Percentiles rank a stretch among this genome's conserved stretches.
Conservation (phyloP, 768 basidiomycete genomes). For the Mycena alexandri region DNA sequence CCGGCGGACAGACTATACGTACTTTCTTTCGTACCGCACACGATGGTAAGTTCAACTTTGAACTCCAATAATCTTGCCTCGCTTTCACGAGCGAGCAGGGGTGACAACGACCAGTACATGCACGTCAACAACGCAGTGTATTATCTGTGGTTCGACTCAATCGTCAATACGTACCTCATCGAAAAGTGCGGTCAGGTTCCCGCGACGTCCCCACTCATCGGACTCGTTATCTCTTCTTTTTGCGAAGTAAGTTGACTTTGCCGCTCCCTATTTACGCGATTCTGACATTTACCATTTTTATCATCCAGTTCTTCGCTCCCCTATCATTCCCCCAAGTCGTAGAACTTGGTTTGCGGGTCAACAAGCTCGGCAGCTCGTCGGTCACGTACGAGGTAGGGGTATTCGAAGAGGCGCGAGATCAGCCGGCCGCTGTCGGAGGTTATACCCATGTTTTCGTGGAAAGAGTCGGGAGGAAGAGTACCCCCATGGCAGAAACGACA, state of each 20-base stretch:
- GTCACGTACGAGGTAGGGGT: constrained; percentile 86
- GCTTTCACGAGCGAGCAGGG: constrained; percentile 59
- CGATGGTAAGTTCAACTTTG: constrained; percentile 26
- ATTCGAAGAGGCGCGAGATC: constrained; percentile 63
- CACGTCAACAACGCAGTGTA: constrained; percentile 88
- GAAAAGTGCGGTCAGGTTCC: constrained; percentile 71
- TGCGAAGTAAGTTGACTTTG: constrained; percentile 62
- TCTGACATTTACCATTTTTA: neutral
- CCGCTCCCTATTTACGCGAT: neutral
- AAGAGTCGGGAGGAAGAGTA: constrained; percentile 67
- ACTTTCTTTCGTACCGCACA: constrained; percentile 32
- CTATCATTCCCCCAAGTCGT: constrained; percentile 80
- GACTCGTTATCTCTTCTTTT: constrained; percentile 82
- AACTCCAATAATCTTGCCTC: neutral
- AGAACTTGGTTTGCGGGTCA: constrained; percentile 78
- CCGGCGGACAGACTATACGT: constrained; percentile 30
- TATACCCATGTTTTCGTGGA: constrained; percentile 92
- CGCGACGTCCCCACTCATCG: constrained; percentile 65
- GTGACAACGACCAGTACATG: constrained; percentile 88
- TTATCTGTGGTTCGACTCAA: constrained; percentile 85
- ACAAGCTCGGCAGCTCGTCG: constrained; percentile 77
- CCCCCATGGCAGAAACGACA: constrained; percentile 56
- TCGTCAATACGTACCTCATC: constrained; percentile 85
- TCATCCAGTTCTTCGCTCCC: constrained; percentile 79
- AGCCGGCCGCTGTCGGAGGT: constrained; percentile 62